These are phyloP conservation scores for Euptelea pleiosperma DNA, from an alignment of 164 flowering plant species.

Conservation along the genomic window DNA sequence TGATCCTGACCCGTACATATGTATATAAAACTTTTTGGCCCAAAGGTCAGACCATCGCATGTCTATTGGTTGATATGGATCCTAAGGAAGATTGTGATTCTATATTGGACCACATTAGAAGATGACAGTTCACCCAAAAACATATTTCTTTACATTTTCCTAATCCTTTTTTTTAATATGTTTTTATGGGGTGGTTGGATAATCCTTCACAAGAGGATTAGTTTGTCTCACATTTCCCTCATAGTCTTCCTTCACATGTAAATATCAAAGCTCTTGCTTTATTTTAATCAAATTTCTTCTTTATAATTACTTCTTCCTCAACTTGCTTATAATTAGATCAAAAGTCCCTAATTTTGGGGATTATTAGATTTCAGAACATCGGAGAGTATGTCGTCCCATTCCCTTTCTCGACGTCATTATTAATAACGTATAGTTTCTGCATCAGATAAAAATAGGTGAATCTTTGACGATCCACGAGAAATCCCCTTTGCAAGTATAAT, in stretches of 20 bases:
- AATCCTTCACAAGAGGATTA: constrained; percentile 22
- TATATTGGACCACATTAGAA: constrained; percentile 19
- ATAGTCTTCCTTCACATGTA: constrained; percentile 13
- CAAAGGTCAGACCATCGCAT: constrained; percentile 19
- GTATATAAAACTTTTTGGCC: constrained; percentile 6
- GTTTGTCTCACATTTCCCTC: constrained; percentile 19
- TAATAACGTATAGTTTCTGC: too few species aligned
- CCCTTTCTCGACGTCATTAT: too few species aligned
- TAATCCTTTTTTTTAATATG: constrained; percentile 1
- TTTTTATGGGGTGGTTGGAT: constrained; percentile 1
- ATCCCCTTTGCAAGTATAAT: too few species aligned
- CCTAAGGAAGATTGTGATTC: constrained; percentile 27
- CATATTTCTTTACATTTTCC: constrained; percentile 7
- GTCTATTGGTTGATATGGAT: constrained; percentile 18
- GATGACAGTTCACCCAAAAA: constrained; percentile 25
- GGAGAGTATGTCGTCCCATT: too few species aligned
- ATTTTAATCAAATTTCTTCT: too few species aligned
- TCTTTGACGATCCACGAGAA: too few species aligned
- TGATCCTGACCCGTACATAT: too few species aligned
- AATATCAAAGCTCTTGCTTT: too few species aligned
- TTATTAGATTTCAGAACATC: too few species aligned
- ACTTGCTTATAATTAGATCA: constrained; percentile 1
- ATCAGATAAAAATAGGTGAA: too few species aligned
- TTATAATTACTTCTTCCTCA: neutral
- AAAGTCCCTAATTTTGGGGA: too few species aligned